A percentile compares a stretch with the other conserved stretches of the same genome.
Conservation (phyloP, 208 protist species). For the Trypanosomatidae sp. region DNA sequence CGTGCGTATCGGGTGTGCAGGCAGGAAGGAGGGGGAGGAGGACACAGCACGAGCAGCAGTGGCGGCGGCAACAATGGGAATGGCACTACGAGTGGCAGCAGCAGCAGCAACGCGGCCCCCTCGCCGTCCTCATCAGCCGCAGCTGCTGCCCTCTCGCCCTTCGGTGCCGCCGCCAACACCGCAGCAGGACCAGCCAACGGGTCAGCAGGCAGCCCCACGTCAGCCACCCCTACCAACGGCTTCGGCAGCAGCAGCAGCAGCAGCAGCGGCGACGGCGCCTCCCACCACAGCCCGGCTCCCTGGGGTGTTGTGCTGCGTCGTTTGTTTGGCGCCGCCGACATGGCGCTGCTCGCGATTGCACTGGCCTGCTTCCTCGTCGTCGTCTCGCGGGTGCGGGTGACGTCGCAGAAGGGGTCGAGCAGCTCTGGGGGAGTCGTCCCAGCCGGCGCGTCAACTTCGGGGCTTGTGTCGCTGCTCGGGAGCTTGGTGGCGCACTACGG, state of each 20-base stretch:
- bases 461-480: slow-evolving; percentile 9
- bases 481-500: no score
- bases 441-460: background rate
- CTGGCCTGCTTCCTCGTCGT: slow-evolving; percentile 26
- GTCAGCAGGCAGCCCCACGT: no score
- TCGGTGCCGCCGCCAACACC: background rate
- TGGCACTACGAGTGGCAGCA: no score
- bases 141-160: background rate
- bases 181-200: no score
- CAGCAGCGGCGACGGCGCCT: no score
- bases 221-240: no score
- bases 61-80: no score
- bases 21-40: slow-evolving; percentile 28
- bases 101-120: no score
- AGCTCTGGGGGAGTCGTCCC: no score
- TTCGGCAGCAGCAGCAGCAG: no score
- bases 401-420: background rate
- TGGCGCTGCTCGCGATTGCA: slow-evolving; percentile 36
- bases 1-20: slow-evolving; percentile 67
- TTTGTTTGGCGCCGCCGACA: slow-evolving; percentile 45
- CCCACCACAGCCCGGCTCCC: slow-evolving; percentile 1
- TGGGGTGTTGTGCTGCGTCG: slow-evolving; percentile 34
- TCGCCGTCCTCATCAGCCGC: no score
- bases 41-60: no score
- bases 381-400: slow-evolving; percentile 7